phyloP scores from a whole-genome alignment of 768 basidiomycete genomes.

The Lentinula edodes region DNA sequence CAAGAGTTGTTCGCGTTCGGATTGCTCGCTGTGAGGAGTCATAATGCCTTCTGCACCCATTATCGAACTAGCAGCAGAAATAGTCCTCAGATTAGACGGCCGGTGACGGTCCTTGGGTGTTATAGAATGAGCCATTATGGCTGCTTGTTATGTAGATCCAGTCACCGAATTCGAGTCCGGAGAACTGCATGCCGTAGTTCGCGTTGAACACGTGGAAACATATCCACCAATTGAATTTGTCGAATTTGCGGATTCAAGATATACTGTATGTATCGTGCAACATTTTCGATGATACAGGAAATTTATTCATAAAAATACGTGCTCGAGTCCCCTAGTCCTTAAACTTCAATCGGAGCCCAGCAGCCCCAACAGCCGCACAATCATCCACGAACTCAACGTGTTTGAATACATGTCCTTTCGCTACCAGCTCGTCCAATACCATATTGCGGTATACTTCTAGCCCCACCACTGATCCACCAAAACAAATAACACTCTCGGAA shows the following conservation, averaged over 20 bases:
- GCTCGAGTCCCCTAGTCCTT: background rate
- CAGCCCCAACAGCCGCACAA: conserved; percentile 60
- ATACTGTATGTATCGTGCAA: no score
- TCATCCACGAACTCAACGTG: conserved; percentile 66
- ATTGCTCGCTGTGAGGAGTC: conserved; percentile 3
- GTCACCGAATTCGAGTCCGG: background rate
- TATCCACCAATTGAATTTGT: background rate
- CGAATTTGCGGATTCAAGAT: background rate
- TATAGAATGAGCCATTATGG: background rate
- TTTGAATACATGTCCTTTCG: conserved; percentile 57
- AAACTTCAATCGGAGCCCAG: conserved; percentile 36
- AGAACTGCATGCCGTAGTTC: background rate
- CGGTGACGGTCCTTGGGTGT: background rate
- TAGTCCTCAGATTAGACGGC: background rate
- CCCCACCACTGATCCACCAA: conserved; percentile 76
- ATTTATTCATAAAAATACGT: no score
- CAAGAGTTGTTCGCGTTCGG: conserved; percentile 2
- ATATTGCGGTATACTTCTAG: conserved; percentile 53
- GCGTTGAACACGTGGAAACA: background rate
- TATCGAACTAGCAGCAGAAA: background rate
- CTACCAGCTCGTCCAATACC: conserved; percentile 48
- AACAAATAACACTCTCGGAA: conserved; percentile 56
- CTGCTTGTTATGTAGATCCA: background rate
- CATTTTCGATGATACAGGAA: no score
- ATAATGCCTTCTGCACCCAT: conserved; percentile 4